These are phyloP conservation scores for Botrytis hyacinthi DNA, from an alignment of 2,329 filamentous ascomycete species.

Conservation along the genomic window DNA sequence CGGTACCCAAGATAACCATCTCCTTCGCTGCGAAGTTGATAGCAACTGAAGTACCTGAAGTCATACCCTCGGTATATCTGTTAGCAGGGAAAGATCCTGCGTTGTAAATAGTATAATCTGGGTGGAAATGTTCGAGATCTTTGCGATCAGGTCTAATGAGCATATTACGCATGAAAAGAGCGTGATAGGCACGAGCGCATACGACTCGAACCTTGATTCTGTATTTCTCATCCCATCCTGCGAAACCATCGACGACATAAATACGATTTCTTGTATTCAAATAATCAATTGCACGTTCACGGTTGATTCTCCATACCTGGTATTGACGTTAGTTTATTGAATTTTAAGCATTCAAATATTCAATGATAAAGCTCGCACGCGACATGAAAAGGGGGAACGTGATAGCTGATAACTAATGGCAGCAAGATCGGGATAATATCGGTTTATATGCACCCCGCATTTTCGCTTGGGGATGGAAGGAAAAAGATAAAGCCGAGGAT, in stretches of 20 bases:
- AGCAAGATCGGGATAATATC: background rate
- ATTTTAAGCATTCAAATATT: background rate
- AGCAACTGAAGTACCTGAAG: slow-evolving; percentile 92
- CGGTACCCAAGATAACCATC: slow-evolving; percentile 99
- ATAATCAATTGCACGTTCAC: slow-evolving; percentile 97
- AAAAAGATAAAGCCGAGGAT: slow-evolving; percentile 18
- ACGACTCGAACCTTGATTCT: slow-evolving; percentile 96
- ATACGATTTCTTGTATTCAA: slow-evolving; percentile 98
- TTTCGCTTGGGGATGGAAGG: slow-evolving; percentile 6
- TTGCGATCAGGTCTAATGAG: slow-evolving; percentile 89
- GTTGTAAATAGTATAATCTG: slow-evolving; percentile 99
- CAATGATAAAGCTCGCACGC: background rate
- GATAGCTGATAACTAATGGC: background rate
- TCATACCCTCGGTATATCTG: slow-evolving; percentile 97
- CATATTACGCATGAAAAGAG: slow-evolving; percentile 99
- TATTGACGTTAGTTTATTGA: background rate
- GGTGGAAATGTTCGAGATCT: slow-evolving; percentile 96
- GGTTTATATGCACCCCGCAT: slow-evolving; percentile 22
- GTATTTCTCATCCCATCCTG: slow-evolving; percentile 98
- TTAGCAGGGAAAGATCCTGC: slow-evolving; percentile 98
- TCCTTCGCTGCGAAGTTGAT: slow-evolving; percentile 99
- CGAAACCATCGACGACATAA: slow-evolving; percentile 96
- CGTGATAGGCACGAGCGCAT: slow-evolving; percentile 98
- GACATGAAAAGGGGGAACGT: background rate
- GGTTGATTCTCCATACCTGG: slow-evolving; percentile 99